Base-by-base conservation (phyloP, 352 stramenopile species). In the Globisporangium spinosum region DNA sequence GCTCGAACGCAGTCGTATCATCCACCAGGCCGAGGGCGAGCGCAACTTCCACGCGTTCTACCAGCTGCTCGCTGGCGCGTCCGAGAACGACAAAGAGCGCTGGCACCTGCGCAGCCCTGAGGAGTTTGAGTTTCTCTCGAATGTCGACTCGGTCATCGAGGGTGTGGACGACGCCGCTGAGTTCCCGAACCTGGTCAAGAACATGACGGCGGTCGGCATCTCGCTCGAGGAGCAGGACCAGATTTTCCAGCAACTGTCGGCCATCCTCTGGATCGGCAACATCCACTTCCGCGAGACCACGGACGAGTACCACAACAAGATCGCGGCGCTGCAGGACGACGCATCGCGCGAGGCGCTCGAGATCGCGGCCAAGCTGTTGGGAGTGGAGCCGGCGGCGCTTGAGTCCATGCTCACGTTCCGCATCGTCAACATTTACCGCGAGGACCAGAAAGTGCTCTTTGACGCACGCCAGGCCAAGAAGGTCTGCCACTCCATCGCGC, bases 21-120 rank as follows among this genome's bases (percentile, higher is more conserved):
- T 95, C 62, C 77, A 84, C 67, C 92, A 97, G 53, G 80, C 87
- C 10, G 80, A 89, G 8, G 89, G 85, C 60, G 93, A 98, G 76
- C 89, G 93, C 64, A 98, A 98, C 75, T 98, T 97, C 75, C 93
- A 98, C 79, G 72, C 92, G 22, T 98, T 98, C 74, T 98, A 98
- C 78, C 90, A 98, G 77, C 71, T 98, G 43, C 78, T 97, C 45
- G 77, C 86, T 0, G 89, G 87, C 47, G 89, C 83, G 27, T 84
- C 70, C 7, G 71, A 79, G 6, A 69, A 72, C 2, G 82, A 93
- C 29, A 76, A 74, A 7, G 71, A 77, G 61, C 69, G 77, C 27
- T 91, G 83, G 83, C 77, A 90, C 55, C 64, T 93, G 56, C 76
- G 75, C 0, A 77, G 58, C 17, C 68, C 82, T 0, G 71, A 88